Evolutionary conservation across 208 protist species (phyloP).

Genomic region (Wallacemonas sp.): DNA sequence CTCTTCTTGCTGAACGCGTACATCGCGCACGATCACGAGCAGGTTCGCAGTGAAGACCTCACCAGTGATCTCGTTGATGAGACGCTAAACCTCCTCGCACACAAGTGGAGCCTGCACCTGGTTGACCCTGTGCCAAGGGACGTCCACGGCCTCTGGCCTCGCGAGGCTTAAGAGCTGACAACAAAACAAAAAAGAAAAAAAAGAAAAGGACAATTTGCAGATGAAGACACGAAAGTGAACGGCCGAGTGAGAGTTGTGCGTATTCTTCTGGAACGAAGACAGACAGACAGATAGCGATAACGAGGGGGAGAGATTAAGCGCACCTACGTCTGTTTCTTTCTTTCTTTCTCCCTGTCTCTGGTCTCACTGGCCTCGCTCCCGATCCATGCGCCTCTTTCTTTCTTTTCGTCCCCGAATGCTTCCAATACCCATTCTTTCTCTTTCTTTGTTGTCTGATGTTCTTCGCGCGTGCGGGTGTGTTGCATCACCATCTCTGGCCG

Average conservation of each 20-base stretch:
- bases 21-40: slow-evolving; percentile 36
- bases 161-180: background rate
- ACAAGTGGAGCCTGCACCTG: slow-evolving; percentile 77
- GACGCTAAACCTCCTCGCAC: slow-evolving; percentile 56
- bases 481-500: too few relatives aligned
- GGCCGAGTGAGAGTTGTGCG: too few relatives aligned
- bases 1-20: slow-evolving; percentile 81
- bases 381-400: too few relatives aligned
- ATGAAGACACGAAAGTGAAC: too few relatives aligned
- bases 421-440: too few relatives aligned
- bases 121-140: slow-evolving; percentile 58
- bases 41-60: slow-evolving; percentile 21
- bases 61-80: slow-evolving; percentile 38
- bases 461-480: too few relatives aligned
- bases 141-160: slow-evolving; percentile 46
- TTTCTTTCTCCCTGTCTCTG: slow-evolving; percentile 11
- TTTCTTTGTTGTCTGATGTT: too few relatives aligned
- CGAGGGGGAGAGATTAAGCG: too few relatives aligned
- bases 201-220: background rate
- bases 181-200: background rate
- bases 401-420: too few relatives aligned
- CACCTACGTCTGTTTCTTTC: slow-evolving; percentile 5
- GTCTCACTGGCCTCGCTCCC: too few relatives aligned
- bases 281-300: slow-evolving; percentile 10
- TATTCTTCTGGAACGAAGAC: background rate